phyloP scores from a whole-genome alignment of 306 rosid genomes.

The Purshia tridentata region DNA sequence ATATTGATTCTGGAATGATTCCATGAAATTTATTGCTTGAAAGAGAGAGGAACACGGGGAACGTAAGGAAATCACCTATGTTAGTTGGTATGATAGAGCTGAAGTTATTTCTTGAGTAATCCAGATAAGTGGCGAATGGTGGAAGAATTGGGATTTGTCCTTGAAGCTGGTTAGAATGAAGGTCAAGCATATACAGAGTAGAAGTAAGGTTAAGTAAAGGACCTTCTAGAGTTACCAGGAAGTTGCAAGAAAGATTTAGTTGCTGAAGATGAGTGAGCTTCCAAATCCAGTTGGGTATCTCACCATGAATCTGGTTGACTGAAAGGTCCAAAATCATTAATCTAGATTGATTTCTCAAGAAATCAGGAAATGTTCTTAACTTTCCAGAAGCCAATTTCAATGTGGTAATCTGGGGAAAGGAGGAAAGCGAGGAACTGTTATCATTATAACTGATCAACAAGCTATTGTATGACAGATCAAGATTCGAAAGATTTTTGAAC shows the following conservation, averaged over 20 bases:
- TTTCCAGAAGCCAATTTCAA: conserved; percentile 39
- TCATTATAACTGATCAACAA: conserved; percentile 10
- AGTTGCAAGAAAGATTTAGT: conserved; percentile 55
- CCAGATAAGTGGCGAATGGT: not conserved
- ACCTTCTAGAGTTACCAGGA: not conserved
- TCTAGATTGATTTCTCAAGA: conserved; percentile 30
- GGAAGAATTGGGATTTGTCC: conserved; percentile 22
- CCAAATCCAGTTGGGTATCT: conserved; percentile 58
- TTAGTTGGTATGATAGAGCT: not conserved
- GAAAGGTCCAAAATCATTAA: conserved; percentile 42
- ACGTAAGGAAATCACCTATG: not conserved
- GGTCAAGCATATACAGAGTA: conserved; percentile 1
- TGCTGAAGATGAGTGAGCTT: not conserved
- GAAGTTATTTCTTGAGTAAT: conserved; percentile 31
- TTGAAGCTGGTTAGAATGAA: conserved; percentile 34
- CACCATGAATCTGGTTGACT: conserved; percentile 32
- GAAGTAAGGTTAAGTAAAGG: not conserved
- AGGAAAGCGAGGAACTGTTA: not conserved
- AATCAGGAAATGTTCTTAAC: conserved; percentile 27
- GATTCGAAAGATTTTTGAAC: conserved; percentile 19
- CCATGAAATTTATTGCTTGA: conserved; percentile 25
- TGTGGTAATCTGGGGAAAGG: conserved; percentile 7
- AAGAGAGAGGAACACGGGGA: conserved; percentile 8
- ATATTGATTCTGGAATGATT: conserved; percentile 28
- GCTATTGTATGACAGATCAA: conserved; percentile 48